Evolutionary conservation across 345 rosid species (phyloP).

Genomic region (Hibiscus mutabilis): DNA sequence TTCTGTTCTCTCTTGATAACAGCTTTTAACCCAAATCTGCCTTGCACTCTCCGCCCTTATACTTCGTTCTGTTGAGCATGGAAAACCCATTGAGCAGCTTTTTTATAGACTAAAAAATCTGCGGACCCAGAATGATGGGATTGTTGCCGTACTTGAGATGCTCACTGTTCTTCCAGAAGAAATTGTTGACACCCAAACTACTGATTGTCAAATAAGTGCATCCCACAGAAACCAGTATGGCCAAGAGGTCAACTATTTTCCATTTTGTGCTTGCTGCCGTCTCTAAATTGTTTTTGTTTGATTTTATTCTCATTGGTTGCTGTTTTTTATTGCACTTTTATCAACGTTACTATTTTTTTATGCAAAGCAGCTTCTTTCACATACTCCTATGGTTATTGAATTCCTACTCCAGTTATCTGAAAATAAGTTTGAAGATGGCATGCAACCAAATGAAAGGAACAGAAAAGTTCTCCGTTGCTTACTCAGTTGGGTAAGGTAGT

Average conservation of each 20-base stretch:
- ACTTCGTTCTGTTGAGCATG: constrained; percentile 62
- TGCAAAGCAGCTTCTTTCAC: constrained; percentile 62
- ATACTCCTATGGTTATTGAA: constrained; percentile 76
- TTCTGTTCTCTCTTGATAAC: constrained; percentile 21
- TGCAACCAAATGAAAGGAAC: constrained; percentile 54
- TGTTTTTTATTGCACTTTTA: neutral
- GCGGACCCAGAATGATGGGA: constrained; percentile 68
- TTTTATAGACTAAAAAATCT: constrained; percentile 74
- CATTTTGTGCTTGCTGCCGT: constrained; percentile 10
- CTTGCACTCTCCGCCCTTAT: constrained; percentile 82
- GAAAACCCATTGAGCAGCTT: constrained; percentile 78
- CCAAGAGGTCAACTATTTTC: constrained; percentile 45
- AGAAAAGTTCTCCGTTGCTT: constrained; percentile 84
- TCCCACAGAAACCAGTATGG: constrained; percentile 54
- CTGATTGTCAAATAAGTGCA: constrained; percentile 34
- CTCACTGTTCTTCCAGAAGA: constrained; percentile 96
- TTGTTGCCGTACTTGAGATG: constrained; percentile 82
- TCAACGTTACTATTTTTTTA: neutral
- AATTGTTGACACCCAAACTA: constrained; percentile 55
- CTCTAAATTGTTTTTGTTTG: constrained; percentile 5
- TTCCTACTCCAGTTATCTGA: constrained; percentile 84
- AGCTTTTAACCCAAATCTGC: constrained; percentile 95
- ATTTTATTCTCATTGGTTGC: neutral
- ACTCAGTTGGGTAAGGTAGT: constrained; percentile 82
- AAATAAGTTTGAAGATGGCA: constrained; percentile 36